Evolutionary conservation across 2,329 filamentous ascomycete genomes (phyloP).

Genomic region (Paramyrothecium roridum): DNA sequence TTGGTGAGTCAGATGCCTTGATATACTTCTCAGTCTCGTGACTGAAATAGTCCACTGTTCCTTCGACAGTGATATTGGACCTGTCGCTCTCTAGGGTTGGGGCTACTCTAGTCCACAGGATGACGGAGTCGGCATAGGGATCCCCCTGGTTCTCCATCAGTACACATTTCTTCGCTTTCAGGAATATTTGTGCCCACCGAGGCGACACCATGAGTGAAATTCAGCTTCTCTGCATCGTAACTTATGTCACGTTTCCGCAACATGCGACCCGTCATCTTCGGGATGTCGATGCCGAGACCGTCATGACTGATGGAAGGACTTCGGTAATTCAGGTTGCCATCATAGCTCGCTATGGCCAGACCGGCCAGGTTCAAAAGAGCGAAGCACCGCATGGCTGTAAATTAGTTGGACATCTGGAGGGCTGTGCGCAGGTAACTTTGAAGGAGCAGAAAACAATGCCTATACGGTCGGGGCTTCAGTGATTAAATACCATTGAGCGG

Average conservation of each 20-base stretch:
- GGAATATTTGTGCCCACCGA: conserved; percentile 14
- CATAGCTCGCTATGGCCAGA: conserved; percentile 9
- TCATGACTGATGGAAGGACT: conserved; percentile 64
- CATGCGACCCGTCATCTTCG: conserved; percentile 31
- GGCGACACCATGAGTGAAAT: conserved; percentile 62
- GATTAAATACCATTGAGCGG: too few relatives aligned
- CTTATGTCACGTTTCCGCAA: conserved; percentile 32
- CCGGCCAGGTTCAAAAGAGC: neutral
- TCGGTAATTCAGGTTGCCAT: conserved; percentile 62
- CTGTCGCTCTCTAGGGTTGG: conserved; percentile 27
- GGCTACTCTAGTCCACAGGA: conserved; percentile 46
- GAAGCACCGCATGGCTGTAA: too few relatives aligned
- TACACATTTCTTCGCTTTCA: neutral
- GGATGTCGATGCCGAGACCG: conserved; percentile 61
- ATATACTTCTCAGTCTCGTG: conserved; percentile 48
- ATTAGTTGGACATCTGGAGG: too few relatives aligned
- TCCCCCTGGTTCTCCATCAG: conserved; percentile 26
- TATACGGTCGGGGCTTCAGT: too few relatives aligned
- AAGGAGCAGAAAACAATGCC: too few relatives aligned
- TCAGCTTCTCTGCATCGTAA: conserved; percentile 44
- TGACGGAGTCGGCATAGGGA: conserved; percentile 57
- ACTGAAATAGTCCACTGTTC: conserved; percentile 39
- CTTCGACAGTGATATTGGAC: conserved; percentile 41
- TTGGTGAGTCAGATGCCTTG: conserved; percentile 42
- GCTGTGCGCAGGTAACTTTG: too few relatives aligned